These are phyloP conservation scores for Trypanosoma platydactyli DNA, from an alignment of 208 protist species.

Conservation along the genomic window DNA sequence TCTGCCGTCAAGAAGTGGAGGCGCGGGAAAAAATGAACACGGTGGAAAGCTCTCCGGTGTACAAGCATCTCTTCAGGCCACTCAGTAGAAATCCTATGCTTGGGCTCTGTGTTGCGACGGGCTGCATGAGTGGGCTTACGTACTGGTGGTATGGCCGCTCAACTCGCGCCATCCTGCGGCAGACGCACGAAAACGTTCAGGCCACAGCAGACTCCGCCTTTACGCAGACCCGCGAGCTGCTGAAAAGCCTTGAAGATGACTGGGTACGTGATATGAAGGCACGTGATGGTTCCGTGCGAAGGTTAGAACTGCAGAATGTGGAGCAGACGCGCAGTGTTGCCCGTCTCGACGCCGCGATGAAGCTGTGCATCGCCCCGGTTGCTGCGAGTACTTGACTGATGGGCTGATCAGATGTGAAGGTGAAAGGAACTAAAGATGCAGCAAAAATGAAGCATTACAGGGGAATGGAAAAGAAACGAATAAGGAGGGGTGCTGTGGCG, in stretches of 20 bases:
- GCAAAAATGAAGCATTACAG: background rate
- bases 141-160: conserved; percentile 77
- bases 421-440: background rate
- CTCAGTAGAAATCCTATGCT: conserved; percentile 52
- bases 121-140: conserved; percentile 45
- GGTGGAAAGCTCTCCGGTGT: conserved; percentile 34
- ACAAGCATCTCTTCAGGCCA: conserved; percentile 48
- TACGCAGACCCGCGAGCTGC: conserved; percentile 60
- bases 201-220: conserved; percentile 51
- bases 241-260: conserved; percentile 64
- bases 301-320: conserved; percentile 87
- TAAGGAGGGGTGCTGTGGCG: too few species aligned
- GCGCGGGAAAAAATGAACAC: conserved; percentile 1
- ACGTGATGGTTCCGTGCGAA: conserved; percentile 68
- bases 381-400: conserved; percentile 24
- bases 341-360: conserved; percentile 78
- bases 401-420: background rate
- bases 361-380: conserved; percentile 63
- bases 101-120: conserved; percentile 52
- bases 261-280: conserved; percentile 69
- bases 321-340: conserved; percentile 86
- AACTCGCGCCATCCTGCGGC: conserved; percentile 45
- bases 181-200: conserved; percentile 56
- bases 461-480: background rate
- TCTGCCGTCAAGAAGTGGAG: too few species aligned